Conservation (phyloP, 345 rosid species). For the Eucalyptus paniculata region DNA sequence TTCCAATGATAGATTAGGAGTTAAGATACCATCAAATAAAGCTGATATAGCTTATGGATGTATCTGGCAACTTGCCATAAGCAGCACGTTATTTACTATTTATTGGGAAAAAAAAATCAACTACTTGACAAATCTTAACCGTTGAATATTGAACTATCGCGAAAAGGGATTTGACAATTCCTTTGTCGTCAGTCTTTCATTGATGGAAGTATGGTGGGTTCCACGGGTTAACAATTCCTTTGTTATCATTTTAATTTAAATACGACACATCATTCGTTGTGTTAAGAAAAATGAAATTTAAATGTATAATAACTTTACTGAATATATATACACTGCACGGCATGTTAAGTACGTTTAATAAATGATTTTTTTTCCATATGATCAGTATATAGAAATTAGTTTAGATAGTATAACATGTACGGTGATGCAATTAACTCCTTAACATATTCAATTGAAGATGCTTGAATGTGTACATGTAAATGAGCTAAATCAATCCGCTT, state of each 20-base stretch:
- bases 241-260: neutral
- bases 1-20: neutral
- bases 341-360: neutral
- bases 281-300: neutral
- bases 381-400: neutral
- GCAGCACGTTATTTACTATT: neutral
- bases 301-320: fast-evolving
- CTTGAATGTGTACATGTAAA: neutral
- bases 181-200: neutral
- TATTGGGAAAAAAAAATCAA: neutral
- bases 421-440: neutral
- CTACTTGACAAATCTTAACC: neutral
- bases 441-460: neutral
- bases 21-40: neutral
- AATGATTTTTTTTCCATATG: neutral
- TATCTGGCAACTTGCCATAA: neutral
- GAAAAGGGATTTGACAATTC: neutral
- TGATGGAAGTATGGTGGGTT: neutral
- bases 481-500: neutral
- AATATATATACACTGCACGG: fast-evolving
- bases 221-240: neutral
- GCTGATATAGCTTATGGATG: neutral
- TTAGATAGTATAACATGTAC: neutral
- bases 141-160: neutral
- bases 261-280: fast-evolving